Evolutionary conservation across 1,284 basidiomycete genomes (phyloP).

Genomic region (Malassezia caprae): DNA sequence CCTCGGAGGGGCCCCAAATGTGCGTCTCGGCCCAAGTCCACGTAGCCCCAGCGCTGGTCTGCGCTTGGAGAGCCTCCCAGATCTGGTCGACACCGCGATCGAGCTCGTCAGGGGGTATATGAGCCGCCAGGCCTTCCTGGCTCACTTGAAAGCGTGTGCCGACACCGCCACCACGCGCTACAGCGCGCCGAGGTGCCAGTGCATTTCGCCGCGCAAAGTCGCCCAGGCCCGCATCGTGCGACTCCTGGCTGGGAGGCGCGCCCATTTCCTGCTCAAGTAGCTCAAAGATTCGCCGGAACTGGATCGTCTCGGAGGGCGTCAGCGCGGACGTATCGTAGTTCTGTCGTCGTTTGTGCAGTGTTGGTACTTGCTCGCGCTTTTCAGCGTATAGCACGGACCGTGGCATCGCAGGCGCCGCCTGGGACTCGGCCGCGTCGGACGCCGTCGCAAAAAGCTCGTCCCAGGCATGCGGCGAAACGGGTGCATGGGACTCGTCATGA

Average conservation of each 20-base stretch:
- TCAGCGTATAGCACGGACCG: slow-evolving; percentile 10
- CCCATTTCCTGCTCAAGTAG: slow-evolving; percentile 12
- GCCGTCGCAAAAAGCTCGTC: slow-evolving; percentile 14
- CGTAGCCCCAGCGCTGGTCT: neutral
- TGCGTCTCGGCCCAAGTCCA: slow-evolving; percentile 15
- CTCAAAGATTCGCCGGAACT: slow-evolving; percentile 17
- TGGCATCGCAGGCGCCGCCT: neutral
- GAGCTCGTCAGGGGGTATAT: slow-evolving; percentile 6
- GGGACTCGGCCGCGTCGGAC: neutral
- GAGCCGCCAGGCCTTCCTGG: slow-evolving; percentile 10
- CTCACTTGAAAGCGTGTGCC: slow-evolving; percentile 13
- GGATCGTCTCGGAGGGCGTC: slow-evolving; percentile 8
- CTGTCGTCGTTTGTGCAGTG: neutral
- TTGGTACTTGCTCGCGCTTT: neutral
- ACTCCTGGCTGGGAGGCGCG: neutral
- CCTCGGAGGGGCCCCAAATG: neutral
- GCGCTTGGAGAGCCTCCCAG: slow-evolving; percentile 12
- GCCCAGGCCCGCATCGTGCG: neutral
- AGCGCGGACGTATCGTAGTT: slow-evolving; percentile 4
- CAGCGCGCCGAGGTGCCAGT: neutral
- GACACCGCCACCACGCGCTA: slow-evolving; percentile 13
- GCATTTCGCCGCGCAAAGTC: slow-evolving; percentile 12
- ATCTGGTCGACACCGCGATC: slow-evolving; percentile 12
- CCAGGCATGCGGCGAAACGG: slow-evolving; percentile 8
- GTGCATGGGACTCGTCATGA: neutral